phyloP scores from a whole-genome alignment of 352 stramenopile genomes.

The Pythium sukuiense region DNA sequence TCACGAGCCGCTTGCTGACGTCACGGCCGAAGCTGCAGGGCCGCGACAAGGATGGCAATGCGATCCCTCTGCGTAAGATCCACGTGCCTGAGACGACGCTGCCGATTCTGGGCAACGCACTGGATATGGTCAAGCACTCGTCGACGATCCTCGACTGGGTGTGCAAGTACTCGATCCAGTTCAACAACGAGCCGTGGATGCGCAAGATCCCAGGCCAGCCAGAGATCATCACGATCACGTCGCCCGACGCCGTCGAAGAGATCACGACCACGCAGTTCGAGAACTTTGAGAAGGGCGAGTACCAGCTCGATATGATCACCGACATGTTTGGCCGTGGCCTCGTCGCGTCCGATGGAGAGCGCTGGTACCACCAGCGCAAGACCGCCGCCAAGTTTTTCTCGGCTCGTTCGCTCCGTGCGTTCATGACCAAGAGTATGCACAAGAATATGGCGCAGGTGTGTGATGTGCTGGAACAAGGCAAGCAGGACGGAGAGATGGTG shows the following conservation, averaged over 20 bases:
- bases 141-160: conserved; percentile 10
- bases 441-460: conserved; percentile 10
- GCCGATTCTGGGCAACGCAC: conserved; percentile 1
- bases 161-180: neutral
- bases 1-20: conserved; percentile 5
- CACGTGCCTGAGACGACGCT: neutral
- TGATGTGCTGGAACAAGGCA: conserved; percentile 7
- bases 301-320: conserved; percentile 19
- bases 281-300: conserved; percentile 32
- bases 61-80: conserved; percentile 9
- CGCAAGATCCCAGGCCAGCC: conserved; percentile 21
- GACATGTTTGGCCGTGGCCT: conserved; percentile 30
- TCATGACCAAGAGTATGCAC: conserved; percentile 25
- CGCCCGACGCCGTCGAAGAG: conserved; percentile 29
- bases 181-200: conserved; percentile 25
- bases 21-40: neutral
- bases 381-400: conserved; percentile 36
- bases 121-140: conserved; percentile 3
- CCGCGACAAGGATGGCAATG: conserved; percentile 2
- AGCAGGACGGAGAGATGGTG: neutral
- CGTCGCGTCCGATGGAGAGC: conserved; percentile 28
- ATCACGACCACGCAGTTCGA: conserved; percentile 38
- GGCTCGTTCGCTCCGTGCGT: conserved; percentile 24
- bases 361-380: conserved; percentile 36
- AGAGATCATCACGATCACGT: conserved; percentile 21